Conservation (phyloP, 257 asterid genomes). For the Haberlea rhodopensis region DNA sequence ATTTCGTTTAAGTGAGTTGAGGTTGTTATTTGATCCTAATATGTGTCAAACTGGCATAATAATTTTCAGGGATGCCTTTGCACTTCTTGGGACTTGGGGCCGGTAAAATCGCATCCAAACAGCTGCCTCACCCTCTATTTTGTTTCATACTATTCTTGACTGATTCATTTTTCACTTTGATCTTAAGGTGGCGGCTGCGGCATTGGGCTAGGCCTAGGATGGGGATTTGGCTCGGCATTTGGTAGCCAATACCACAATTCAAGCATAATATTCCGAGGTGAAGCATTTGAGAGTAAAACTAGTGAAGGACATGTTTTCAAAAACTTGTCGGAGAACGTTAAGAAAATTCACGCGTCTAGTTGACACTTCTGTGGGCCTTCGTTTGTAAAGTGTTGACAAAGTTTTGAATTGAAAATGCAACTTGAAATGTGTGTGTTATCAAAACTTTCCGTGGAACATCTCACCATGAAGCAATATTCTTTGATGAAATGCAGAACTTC, state of each 20-base stretch:
- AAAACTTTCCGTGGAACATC: too few relatives aligned
- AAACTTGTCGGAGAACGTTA: conserved; percentile 30
- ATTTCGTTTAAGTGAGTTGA: not conserved
- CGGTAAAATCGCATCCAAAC: conserved; percentile 42
- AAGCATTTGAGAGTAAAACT: conserved; percentile 40
- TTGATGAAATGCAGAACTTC: too few relatives aligned
- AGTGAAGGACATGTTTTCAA: conserved; percentile 43
- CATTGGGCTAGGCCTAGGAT: conserved; percentile 86
- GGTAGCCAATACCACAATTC: conserved; percentile 84
- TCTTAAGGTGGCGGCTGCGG: conserved; percentile 95
- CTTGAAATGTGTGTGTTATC: too few relatives aligned
- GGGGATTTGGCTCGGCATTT: conserved; percentile 90
- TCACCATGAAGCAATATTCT: too few relatives aligned
- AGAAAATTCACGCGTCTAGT: conserved; percentile 33
- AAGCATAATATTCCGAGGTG: conserved; percentile 58
- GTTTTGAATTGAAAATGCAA: too few relatives aligned
- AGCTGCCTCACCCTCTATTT: not conserved
- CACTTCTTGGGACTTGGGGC: conserved; percentile 80
- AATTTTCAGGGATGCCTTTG: conserved; percentile 66
- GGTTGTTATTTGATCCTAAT: not conserved
- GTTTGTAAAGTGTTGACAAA: too few relatives aligned
- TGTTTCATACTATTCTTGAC: not conserved
- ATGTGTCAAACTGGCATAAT: not conserved
- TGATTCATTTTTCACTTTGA: conserved; percentile 18
- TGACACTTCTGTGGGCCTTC: conserved; percentile 8